These are phyloP conservation scores for Casuarina cunninghamiana DNA, from an alignment of 306 rosid genomes.

Conservation along the genomic window DNA sequence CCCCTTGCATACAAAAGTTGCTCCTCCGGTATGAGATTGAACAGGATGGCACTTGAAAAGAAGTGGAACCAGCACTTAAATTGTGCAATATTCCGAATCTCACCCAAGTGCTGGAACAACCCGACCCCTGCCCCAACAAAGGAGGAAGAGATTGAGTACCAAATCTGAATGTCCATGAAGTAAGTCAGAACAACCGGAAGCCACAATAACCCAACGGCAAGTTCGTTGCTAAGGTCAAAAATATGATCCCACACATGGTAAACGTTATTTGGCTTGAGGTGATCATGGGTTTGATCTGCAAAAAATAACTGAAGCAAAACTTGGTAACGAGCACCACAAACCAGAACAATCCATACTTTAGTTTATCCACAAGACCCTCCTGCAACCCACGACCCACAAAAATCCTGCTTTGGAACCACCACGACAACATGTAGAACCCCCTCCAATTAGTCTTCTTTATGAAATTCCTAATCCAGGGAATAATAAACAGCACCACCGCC, in stretches of 20 bases:
- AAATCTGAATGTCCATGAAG: no score
- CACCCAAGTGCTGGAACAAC: constrained; percentile 87
- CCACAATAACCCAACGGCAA: constrained; percentile 61
- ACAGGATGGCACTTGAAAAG: constrained; percentile 90
- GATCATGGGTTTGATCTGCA: constrained; percentile 84
- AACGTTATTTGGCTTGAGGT: constrained; percentile 47
- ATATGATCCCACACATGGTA: constrained; percentile 49
- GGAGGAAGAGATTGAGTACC: constrained; percentile 32
- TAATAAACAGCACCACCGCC: constrained; percentile 8
- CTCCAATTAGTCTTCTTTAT: no score
- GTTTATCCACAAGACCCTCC: constrained; percentile 72
- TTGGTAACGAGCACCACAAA: constrained; percentile 73
- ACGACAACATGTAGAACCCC: no score
- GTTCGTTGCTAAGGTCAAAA: constrained; percentile 47
- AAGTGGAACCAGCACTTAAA: constrained; percentile 88
- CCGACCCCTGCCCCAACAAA: constrained; percentile 83
- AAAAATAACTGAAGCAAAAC: constrained; percentile 30
- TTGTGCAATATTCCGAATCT: constrained; percentile 83
- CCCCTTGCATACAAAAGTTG: constrained; percentile 71
- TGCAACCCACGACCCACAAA: no score
- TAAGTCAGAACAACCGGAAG: constrained; percentile 40
- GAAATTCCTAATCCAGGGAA: no score
- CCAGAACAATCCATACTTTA: constrained; percentile 81
- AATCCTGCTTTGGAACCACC: no score
- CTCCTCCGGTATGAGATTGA: constrained; percentile 97